Evolutionary conservation across 2,329 filamentous ascomycete genomes (phyloP).

Genomic region (Phaeoacremonium minimum): DNA sequence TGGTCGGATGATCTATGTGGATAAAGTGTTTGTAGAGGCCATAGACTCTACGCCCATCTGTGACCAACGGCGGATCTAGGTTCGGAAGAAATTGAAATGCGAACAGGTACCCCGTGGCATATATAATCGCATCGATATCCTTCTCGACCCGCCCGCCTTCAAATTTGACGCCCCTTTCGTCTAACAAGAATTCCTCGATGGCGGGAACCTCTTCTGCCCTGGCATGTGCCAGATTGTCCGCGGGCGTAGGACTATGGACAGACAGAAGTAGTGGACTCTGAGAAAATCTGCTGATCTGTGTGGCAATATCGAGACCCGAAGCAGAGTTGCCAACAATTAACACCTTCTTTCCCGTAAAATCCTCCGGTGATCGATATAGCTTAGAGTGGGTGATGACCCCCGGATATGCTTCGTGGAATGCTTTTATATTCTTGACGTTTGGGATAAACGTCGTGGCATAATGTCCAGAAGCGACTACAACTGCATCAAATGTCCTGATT

Average conservation of each 20-base stretch:
- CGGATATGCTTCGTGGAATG: slow-evolving; percentile 57
- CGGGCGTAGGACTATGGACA: slow-evolving; percentile 46
- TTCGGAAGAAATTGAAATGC: slow-evolving; percentile 67
- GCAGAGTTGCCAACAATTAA: slow-evolving; percentile 81
- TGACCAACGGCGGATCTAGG: slow-evolving; percentile 50
- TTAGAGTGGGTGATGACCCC: slow-evolving; percentile 70
- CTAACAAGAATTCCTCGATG: slow-evolving; percentile 52
- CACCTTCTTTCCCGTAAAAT: slow-evolving; percentile 67
- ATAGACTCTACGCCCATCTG: slow-evolving; percentile 64
- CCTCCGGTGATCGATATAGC: slow-evolving; percentile 64
- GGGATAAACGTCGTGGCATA: slow-evolving; percentile 68
- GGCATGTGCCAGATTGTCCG: slow-evolving; percentile 37
- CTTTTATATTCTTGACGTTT: slow-evolving; percentile 50
- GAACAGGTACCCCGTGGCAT: slow-evolving; percentile 88
- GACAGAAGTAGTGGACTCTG: slow-evolving; percentile 59
- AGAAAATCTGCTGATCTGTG: slow-evolving; percentile 65
- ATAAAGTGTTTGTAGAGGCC: slow-evolving; percentile 79
- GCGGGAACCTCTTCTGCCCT: slow-evolving; percentile 48
- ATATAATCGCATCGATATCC: slow-evolving; percentile 72
- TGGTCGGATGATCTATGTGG: slow-evolving; percentile 68
- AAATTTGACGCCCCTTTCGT: slow-evolving; percentile 59
- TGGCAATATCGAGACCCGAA: slow-evolving; percentile 78
- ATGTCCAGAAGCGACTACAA: slow-evolving; percentile 73
- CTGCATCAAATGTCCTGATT: slow-evolving; percentile 62
- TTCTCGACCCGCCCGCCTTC: slow-evolving; percentile 59